phyloP scores from a whole-genome alignment of 2,329 filamentous ascomycete species.

The Cytospora leucostoma region DNA sequence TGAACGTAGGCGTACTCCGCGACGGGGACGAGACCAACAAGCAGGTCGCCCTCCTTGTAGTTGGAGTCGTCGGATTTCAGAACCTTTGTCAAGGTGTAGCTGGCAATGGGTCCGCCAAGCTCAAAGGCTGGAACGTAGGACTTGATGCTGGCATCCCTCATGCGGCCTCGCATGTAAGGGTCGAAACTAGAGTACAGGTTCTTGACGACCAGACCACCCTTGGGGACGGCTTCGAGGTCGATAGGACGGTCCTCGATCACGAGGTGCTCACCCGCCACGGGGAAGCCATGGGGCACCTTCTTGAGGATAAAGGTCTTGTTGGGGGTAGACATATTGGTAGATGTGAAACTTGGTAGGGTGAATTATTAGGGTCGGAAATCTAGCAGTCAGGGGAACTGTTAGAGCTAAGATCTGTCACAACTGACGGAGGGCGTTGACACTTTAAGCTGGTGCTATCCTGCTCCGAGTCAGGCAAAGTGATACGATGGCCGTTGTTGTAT shows the following conservation, averaged over 20 bases:
- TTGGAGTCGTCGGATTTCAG: constrained; percentile 63
- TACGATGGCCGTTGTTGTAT: neutral
- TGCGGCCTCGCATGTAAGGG: constrained; percentile 80
- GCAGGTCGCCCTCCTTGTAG: constrained; percentile 68
- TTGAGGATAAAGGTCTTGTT: constrained; percentile 81
- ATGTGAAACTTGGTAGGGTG: constrained; percentile 51
- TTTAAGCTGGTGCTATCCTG: no score
- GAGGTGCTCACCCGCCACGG: constrained; percentile 71
- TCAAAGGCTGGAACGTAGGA: constrained; percentile 69
- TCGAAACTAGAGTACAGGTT: constrained; percentile 77
- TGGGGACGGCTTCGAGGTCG: constrained; percentile 62
- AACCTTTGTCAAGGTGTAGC: constrained; percentile 65
- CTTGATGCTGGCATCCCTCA: constrained; percentile 65
- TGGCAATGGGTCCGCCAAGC: constrained; percentile 64
- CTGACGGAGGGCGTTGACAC: no score
- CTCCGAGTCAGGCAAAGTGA: no score
- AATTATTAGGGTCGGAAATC: no score
- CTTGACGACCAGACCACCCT: constrained; percentile 69
- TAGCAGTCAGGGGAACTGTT: neutral
- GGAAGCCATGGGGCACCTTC: constrained; percentile 64
- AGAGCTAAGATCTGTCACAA: neutral
- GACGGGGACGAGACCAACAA: constrained; percentile 58
- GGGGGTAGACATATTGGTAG: constrained; percentile 40
- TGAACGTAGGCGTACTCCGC: constrained; percentile 69
- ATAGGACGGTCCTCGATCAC: constrained; percentile 66